Evolutionary conservation across 352 stramenopile genomes (phyloP), one percentile per base, ranked within the genome.

Genomic region (Thalassiosira livingstoniorum): DNA sequence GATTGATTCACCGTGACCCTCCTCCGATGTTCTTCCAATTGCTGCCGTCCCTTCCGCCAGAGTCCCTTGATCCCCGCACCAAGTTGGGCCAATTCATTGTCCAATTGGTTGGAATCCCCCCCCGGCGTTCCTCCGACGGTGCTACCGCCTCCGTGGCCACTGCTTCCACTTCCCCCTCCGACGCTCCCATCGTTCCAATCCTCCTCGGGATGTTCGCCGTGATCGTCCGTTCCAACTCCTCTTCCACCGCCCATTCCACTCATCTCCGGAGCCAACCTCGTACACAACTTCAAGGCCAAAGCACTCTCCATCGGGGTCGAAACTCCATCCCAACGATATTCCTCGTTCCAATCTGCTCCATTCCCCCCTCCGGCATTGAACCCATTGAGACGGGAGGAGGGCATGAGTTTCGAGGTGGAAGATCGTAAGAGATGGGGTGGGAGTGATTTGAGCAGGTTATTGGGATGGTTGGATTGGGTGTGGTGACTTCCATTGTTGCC

Each of bases 261-360:
- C 23, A 34, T 32, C 21, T 67, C 63, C 0, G 67, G 74, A 43
- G 53, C 68, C 25, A 83, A 42, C 32, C 73, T 57, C 0, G 80
- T 73, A 62, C 58, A 75, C 18, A 87, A 55, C 39, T 61, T 53
- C 0, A 87, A 63, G 1, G 72, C 57, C 4, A 87, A 62, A 23
- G 54, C 64, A 2, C 53, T 63, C 57, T 87, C 80, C 67, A 79
- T 78, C 32, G 80, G 80, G 61, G 45, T 80, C 1, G 23, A 29
- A 5, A 83, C 15, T 31, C 18, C 25, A 42, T 88, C 62, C 82
- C 82, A 88, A 25, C 82, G 64, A 55, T 83, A 83, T 60, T 88
- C 82, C 60, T 88, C 82, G 45, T 88, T 75, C 76, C 76, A 88
- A 55, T 88, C 82, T 21, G 82, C 73, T 23, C 82, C 78, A 29